phyloP scores from a whole-genome alignment of 495 filamentous ascomycete genomes.

The Aspergillus panamensis region DNA sequence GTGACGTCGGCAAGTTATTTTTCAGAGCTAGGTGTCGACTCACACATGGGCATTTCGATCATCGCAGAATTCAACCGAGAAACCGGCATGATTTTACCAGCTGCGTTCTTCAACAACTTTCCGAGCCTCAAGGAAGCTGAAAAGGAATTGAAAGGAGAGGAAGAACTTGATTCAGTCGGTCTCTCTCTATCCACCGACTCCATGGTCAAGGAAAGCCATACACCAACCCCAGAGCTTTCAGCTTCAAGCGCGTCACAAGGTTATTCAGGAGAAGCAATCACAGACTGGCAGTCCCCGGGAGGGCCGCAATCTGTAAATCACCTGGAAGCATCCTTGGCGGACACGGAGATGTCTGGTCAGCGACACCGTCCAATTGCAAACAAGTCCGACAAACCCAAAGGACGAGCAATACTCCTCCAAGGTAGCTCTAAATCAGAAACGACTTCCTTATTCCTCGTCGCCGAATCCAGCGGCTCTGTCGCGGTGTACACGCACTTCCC shows the following conservation, averaged over 20 bases:
- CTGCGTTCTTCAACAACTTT: slow-evolving; percentile 8
- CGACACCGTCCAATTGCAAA: background rate
- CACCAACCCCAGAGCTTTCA: background rate
- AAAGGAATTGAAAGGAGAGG: background rate
- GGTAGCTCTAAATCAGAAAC: background rate
- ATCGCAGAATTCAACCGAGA: background rate
- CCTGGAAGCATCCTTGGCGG: background rate
- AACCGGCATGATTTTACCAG: background rate
- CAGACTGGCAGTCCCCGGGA: too few species aligned
- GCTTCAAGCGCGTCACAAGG: background rate
- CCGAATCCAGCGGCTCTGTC: slow-evolving; percentile 7
- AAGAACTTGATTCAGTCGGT: background rate
- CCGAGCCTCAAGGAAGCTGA: background rate
- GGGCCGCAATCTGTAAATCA: too few species aligned
- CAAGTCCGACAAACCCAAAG: background rate
- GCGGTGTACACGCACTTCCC: slow-evolving; percentile 5
- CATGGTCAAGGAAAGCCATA: background rate
- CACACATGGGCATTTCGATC: slow-evolving; percentile 8
- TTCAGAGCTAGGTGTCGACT: slow-evolving; percentile 6
- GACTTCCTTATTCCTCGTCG: slow-evolving; percentile 7
- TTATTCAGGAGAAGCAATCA: too few species aligned
- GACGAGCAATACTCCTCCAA: slow-evolving; percentile 2
- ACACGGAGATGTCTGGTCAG: background rate
- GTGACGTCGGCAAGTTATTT: background rate
- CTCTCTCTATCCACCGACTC: background rate